Conservation (phyloP, 495 filamentous ascomycete genomes). For the Penicillium angulare region DNA sequence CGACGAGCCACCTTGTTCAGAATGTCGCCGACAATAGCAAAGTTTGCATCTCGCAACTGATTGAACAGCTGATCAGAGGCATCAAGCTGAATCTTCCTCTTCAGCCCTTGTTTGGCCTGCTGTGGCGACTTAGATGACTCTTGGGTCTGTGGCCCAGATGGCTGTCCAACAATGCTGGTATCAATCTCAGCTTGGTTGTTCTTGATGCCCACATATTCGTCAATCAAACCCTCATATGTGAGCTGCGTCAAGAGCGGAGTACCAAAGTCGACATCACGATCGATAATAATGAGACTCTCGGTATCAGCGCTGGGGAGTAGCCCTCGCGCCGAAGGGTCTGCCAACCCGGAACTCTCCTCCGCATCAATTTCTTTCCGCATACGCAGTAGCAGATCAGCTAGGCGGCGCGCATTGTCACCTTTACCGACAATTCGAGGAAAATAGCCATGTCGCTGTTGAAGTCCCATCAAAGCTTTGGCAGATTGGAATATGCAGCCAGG, state of each 20-base stretch:
- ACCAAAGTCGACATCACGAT: conserved; percentile 90
- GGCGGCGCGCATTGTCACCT: conserved; percentile 84
- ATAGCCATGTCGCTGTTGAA: conserved; percentile 88
- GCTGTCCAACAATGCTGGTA: conserved; percentile 78
- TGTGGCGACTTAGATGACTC: conserved; percentile 54
- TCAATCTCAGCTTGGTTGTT: conserved; percentile 92
- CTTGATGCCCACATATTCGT: conserved; percentile 88
- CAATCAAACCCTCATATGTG: conserved; percentile 94
- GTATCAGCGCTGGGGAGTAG: conserved; percentile 80
- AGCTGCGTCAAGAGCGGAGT: conserved; percentile 90
- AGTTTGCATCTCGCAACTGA: conserved; percentile 88
- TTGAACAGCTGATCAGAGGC: conserved; percentile 86
- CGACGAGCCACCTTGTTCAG: conserved; percentile 90
- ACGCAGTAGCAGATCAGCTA: conserved; percentile 84
- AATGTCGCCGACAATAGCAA: conserved; percentile 85
- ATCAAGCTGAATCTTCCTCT: conserved; percentile 88
- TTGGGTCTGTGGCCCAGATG: conserved; percentile 53
- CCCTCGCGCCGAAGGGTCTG: conserved; percentile 59
- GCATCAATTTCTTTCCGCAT: conserved; percentile 91
- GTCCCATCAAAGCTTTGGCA: conserved; percentile 90
- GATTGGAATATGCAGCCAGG: conserved; percentile 84
- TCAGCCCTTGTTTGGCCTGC: conserved; percentile 61
- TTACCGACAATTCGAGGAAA: conserved; percentile 96
- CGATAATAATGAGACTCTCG: conserved; percentile 91
- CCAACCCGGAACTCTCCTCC: conserved; percentile 63